Evolutionary conservation across 2,329 filamentous ascomycete genomes (phyloP).

Genomic region (Magnaporthales sp.): DNA sequence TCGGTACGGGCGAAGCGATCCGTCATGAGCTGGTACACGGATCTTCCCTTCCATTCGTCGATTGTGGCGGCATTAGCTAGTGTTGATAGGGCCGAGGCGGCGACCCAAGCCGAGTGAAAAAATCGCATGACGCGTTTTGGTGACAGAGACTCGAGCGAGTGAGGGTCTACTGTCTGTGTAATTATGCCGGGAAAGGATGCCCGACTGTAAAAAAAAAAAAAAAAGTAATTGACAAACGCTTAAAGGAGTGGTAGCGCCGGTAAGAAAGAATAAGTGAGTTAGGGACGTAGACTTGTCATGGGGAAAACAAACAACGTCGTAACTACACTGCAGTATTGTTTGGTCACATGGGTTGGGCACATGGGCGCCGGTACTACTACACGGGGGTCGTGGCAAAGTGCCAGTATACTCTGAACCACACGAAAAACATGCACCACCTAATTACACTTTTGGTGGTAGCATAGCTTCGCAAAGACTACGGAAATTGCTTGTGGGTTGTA

Average conservation of each 20-base stretch:
- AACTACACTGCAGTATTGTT: background rate
- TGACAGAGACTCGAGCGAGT: background rate
- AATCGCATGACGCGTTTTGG: background rate
- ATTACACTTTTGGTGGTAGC: background rate
- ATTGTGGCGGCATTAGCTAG: background rate
- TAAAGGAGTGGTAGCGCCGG: background rate
- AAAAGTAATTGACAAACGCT: background rate
- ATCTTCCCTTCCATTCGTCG: constrained; percentile 13
- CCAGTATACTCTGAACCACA: background rate
- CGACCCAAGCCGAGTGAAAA: background rate
- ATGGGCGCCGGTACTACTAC: background rate
- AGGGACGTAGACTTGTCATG: background rate
- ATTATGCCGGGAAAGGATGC: background rate
- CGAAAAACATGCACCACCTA: background rate
- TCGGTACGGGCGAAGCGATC: constrained; percentile 43
- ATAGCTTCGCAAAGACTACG: background rate
- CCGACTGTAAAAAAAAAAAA: background rate
- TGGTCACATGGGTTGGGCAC: background rate
- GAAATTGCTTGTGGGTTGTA: background rate
- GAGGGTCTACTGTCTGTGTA: background rate
- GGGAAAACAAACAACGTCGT: background rate
- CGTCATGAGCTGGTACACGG: constrained; percentile 50
- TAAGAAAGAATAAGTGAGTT: background rate
- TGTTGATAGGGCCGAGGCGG: background rate
- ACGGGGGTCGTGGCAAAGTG: background rate